Evolutionary conservation across 768 basidiomycete genomes (phyloP).

Genomic region (Cystobasidium tubakii): DNA sequence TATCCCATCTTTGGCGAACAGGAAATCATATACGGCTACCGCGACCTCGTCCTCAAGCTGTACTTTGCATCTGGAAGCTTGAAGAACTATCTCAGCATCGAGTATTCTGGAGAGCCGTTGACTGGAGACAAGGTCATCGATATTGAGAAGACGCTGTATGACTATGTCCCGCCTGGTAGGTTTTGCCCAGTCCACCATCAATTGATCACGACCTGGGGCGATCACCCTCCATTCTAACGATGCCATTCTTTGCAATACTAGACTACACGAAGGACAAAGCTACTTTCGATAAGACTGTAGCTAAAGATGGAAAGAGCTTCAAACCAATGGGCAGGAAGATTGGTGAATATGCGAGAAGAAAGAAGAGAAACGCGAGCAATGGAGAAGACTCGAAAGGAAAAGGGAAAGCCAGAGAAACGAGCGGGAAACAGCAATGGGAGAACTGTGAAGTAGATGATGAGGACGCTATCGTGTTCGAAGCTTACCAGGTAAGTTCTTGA

Average conservation of each 20-base stretch:
- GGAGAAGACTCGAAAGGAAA: conserved; percentile 59
- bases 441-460: conserved; percentile 55
- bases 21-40: conserved; percentile 92
- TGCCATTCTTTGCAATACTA: too few relatives aligned
- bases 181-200: too few relatives aligned
- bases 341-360: conserved; percentile 64
- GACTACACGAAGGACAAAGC: conserved; percentile 66
- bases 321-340: conserved; percentile 70
- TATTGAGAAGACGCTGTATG: conserved; percentile 67
- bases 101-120: conserved; percentile 61
- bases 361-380: conserved; percentile 49
- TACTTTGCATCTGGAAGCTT: conserved; percentile 79
- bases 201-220: too few relatives aligned
- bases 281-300: conserved; percentile 64
- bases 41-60: conserved; percentile 75
- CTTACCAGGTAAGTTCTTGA: conserved; percentile 68
- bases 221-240: too few relatives aligned
- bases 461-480: conserved; percentile 71
- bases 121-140: conserved; percentile 69
- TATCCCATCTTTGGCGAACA: conserved; percentile 97
- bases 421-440: conserved; percentile 35
- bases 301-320: conserved; percentile 71
- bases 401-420: conserved; percentile 48
- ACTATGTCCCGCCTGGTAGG: conserved; percentile 70
- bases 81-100: conserved; percentile 65